Evolutionary conservation across 768 basidiomycete genomes (phyloP).

Genomic region (Crucibulum laeve): DNA sequence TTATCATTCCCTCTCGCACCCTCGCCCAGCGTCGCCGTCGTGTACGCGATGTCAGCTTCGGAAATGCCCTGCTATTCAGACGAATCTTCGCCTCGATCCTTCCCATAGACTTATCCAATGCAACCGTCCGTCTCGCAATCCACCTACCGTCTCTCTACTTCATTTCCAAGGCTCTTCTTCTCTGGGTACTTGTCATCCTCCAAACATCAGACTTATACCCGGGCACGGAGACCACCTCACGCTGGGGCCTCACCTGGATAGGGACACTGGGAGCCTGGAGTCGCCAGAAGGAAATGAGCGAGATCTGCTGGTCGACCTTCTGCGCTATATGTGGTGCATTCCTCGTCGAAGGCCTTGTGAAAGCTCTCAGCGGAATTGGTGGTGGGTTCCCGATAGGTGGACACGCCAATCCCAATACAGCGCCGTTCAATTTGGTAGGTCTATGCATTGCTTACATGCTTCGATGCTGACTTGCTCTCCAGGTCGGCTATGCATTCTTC

Average conservation of each 20-base stretch:
- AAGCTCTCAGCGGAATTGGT: constrained; percentile 61
- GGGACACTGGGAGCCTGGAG: constrained; percentile 40
- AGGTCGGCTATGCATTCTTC: constrained; percentile 78
- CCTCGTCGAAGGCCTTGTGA: constrained; percentile 60
- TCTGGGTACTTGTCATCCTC: constrained; percentile 57
- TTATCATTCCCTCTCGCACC: constrained; percentile 62
- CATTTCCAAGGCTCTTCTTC: constrained; percentile 47
- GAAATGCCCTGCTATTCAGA: constrained; percentile 14
- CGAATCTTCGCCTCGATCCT: constrained; percentile 38
- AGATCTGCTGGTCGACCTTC: constrained; percentile 75
- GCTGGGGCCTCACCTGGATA: constrained; percentile 13
- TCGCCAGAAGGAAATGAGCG: constrained; percentile 45
- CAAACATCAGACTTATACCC: constrained; percentile 48
- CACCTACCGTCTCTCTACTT: constrained; percentile 64
- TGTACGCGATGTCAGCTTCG: constrained; percentile 12
- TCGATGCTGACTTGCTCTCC: neutral
- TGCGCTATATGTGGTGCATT: constrained; percentile 62
- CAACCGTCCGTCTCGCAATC: constrained; percentile 51
- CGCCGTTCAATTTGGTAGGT: constrained; percentile 72
- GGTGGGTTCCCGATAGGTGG: constrained; percentile 29
- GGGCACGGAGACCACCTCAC: constrained; percentile 16
- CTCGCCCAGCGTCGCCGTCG: constrained; percentile 19
- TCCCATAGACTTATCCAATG: constrained; percentile 60
- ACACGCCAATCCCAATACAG: constrained; percentile 39
- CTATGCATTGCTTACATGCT: neutral